Base-by-base conservation (phyloP, 495 filamentous ascomycete genomes). In the Neurospora hispaniola region DNA sequence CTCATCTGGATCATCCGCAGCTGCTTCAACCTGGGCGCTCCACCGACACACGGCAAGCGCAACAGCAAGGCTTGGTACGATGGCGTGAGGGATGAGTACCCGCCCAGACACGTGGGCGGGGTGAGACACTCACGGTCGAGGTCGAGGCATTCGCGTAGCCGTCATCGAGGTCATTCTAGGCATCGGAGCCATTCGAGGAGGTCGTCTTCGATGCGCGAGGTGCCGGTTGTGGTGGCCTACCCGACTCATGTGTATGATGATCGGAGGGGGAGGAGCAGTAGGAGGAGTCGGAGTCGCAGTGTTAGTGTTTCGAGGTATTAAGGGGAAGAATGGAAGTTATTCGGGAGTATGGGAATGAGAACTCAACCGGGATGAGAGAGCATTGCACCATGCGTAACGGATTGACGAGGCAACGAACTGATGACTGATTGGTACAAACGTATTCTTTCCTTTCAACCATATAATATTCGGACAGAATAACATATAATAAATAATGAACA, bases 1-100 rank as follows among this genome's bases (percentile, higher is more conserved):
- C 71, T 90, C 5, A 75, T 86, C 35, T 89, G 88, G 88, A 80
- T 89, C 75, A 76, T 85, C 76, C 78, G 79, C 6, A 82, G 79
- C 0, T 85, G 83, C 73, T 74, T 72, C 68, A 83, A 82, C 75
- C 74, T 80, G 41, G 81, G 82, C 43, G 78, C 78, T 11, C 81
- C 83, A 14, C 76, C 78, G 4, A 73, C 69, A 6, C 69, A 71
- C 18, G 44, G 54, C 31, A 73, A 62, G 20, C 72, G 70, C 12
- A 72, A 71, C 5, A 71, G 72, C 18, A 39, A 72, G 12, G 76
- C 78, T n/a, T 79, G 78, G 78, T 80, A 80, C 43, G 73, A 71
- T n/a, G 74, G 75, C 27, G 78, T 80, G 18, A 43, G 74, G 69
- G 74, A 69, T 5, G 75, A 77, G 70, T 71, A 74, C 10, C 76